phyloP scores from a whole-genome alignment of 1,139 yeast genomes.

The Kodamaea alishanica region DNA sequence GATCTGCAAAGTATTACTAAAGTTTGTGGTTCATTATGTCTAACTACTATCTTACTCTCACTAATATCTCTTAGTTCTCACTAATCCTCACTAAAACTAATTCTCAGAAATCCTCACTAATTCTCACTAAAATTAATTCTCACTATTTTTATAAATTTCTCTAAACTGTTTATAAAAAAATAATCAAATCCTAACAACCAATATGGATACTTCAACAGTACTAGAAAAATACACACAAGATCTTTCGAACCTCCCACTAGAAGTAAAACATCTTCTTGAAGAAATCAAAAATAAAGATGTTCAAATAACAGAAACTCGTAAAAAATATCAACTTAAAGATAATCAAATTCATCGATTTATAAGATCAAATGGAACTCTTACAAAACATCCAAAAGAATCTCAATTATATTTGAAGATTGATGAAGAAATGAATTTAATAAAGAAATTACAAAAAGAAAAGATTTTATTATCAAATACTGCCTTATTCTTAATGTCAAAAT shows the following conservation, averaged over 20 bases:
- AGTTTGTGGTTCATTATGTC: too few species aligned
- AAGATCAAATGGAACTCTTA: conserved; percentile 75
- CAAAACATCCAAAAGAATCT: conserved; percentile 80
- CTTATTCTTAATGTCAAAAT: conserved; percentile 69
- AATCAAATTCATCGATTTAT: conserved; percentile 77
- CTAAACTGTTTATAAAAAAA: too few species aligned
- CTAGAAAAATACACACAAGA: conserved; percentile 48
- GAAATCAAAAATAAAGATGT: conserved; percentile 73
- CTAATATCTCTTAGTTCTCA: too few species aligned
- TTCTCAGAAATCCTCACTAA: too few species aligned
- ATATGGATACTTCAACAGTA: conserved; percentile 49
- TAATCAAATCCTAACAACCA: too few species aligned
- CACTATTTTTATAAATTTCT: too few species aligned
- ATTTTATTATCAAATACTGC: conserved; percentile 80
- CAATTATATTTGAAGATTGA: conserved; percentile 63
- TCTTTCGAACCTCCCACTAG: conserved; percentile 84
- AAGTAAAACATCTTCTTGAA: conserved; percentile 73
- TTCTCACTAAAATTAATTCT: too few species aligned
- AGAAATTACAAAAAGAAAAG: conserved; percentile 71
- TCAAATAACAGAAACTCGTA: conserved; percentile 62
- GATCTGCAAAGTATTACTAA: too few species aligned
- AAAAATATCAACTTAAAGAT: conserved; percentile 69
- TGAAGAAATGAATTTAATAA: conserved; percentile 61
- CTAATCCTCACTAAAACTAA: too few species aligned
- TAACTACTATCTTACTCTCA: too few species aligned